Evolutionary conservation across 179 eudicot species (phyloP), one percentile per base, ranked within the genome.

Genomic region (Silene vulgaris): DNA sequence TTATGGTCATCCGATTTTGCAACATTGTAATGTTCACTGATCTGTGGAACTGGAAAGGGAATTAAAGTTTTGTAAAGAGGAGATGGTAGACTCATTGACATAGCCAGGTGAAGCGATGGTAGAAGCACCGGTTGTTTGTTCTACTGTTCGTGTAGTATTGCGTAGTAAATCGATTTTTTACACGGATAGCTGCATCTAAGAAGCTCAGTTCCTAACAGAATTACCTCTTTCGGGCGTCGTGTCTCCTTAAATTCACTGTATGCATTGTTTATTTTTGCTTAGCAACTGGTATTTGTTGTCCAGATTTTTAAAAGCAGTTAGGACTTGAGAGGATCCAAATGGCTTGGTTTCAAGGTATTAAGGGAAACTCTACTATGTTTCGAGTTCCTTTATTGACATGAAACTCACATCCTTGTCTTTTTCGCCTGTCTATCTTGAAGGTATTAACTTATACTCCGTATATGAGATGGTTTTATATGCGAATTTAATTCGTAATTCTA

Each of bases 11-110:
- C 87, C 89, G 65, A 56, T 90, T 45, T 71, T 91, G 81, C 95
- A 88, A 71, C 90, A 84, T 43, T 91, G 97, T 85, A 91, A 91
- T 87, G 86, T 91, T 81, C 95, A 91, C 84, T 91, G 84, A 88
- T 65, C 30, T 43, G n/a, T 13, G 62, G 40, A 37, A 65, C 0
- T 0, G 13, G 28, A 37, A 54, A 48, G 40, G 16, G 50, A 74
- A 74, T 20, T 8, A 32, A 64, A 62, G 78, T 28, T 62, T 71
- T 79, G 75, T 29, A 71, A 74, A 56, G 76, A 75, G 35, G 73
- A 37, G 72, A 60, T 65, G 64, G 29, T 76, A 65, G 67, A 67
- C 57, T 56, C 30, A 54, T 26, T 54, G 56, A 32, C 75, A 63
- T 52, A 40, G 48, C 59, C 11, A 28, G 76, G 60, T 57, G 20